Evolutionary conservation across 208 protist species (phyloP), one percentile per base, ranked within the genome.

Genomic region (Trypanosoma avium): DNA sequence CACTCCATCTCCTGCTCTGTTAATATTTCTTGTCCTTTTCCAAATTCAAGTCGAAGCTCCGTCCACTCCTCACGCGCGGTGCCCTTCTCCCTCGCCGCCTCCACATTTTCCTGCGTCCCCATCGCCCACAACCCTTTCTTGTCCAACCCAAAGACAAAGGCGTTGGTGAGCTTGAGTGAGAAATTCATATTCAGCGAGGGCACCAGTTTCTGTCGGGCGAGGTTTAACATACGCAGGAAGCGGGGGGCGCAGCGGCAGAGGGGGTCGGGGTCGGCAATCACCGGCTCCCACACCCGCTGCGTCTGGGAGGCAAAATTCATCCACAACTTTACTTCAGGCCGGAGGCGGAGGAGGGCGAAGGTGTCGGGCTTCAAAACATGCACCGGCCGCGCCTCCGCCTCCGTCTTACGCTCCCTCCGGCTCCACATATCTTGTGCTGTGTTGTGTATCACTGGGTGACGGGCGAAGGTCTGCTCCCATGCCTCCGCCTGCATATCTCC

Each of bases 1-100:
- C 88, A 95, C 81, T 95, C 85, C 85, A 95, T 87, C 71, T 95
- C 88, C 61, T 92, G 85, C 74, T 92, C 88, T 9, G 82, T 92
- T 56, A 53, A 73, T 59, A 95, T 90, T n/a, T 72, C 66, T 68
- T 91, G 83, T 12, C 76, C 72, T 53, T 92, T 92, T 40, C 88
- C 88, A 67, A 86, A 95, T 67, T 95, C 81, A 19, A 95, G 66
- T 10, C 85, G 77, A 56, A 92, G 56, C 77, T 95, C 88, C 54
- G 73, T 80, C 86, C 88, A 95, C 72, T 91, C 72, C 61, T 95
- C 85, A 38, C 70, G 73, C 50, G 82, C 83, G 15, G 58, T 43
- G 10, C 73, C 79, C 38, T 84, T 86, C 48, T n/a, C n/a, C n/a
- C n/a, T n/a, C 79, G 76, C 1, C 60, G 72, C 10, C 79, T 35